Conservation (phyloP, 768 basidiomycete species). For the Pleurotus tuoliensis region DNA sequence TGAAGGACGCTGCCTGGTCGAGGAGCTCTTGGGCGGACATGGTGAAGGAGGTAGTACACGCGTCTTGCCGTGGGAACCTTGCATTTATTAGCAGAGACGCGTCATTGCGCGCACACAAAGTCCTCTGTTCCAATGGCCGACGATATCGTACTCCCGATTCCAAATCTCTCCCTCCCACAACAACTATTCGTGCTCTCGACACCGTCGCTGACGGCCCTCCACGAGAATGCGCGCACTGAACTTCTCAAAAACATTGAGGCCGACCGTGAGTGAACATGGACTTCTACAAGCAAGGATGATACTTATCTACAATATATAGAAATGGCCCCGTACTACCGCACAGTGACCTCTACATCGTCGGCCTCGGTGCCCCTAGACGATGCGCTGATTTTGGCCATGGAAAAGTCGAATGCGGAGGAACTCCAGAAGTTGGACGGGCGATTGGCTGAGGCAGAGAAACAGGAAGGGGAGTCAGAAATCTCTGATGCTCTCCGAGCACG, state of each 20-base stretch:
- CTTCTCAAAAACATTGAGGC: slow-evolving; percentile 73
- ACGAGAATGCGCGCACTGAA: slow-evolving; percentile 59
- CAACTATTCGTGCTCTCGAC: slow-evolving; percentile 72
- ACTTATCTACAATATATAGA: slow-evolving; percentile 39
- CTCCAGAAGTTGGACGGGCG: slow-evolving; percentile 73
- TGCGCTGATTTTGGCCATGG: slow-evolving; percentile 51
- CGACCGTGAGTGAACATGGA: slow-evolving; percentile 55
- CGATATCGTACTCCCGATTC: slow-evolving; percentile 79
- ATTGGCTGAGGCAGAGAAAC: slow-evolving; percentile 83
- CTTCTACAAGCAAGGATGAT: not conserved
- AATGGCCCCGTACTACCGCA: slow-evolving; percentile 82
- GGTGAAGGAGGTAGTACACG: slow-evolving; percentile 19
- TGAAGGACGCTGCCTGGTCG: slow-evolving; percentile 49
- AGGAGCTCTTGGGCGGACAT: slow-evolving; percentile 41
- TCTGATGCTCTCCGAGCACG: slow-evolving; percentile 80
- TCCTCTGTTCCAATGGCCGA: slow-evolving; percentile 58
- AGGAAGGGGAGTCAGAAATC: slow-evolving; percentile 91
- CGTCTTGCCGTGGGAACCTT: slow-evolving; percentile 29
- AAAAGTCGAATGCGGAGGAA: slow-evolving; percentile 67
- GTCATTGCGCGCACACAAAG: not conserved
- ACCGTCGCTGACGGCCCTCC: slow-evolving; percentile 55
- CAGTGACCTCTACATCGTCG: slow-evolving; percentile 47
- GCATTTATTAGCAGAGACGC: slow-evolving; percentile 19
- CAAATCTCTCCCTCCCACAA: slow-evolving; percentile 81
- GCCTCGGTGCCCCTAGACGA: slow-evolving; percentile 46